A percentile compares a stretch with the other conserved stretches of the same genome.
phyloP scores from a whole-genome alignment of 2,329 filamentous ascomycete genomes.

The Trichoderma sp. region DNA sequence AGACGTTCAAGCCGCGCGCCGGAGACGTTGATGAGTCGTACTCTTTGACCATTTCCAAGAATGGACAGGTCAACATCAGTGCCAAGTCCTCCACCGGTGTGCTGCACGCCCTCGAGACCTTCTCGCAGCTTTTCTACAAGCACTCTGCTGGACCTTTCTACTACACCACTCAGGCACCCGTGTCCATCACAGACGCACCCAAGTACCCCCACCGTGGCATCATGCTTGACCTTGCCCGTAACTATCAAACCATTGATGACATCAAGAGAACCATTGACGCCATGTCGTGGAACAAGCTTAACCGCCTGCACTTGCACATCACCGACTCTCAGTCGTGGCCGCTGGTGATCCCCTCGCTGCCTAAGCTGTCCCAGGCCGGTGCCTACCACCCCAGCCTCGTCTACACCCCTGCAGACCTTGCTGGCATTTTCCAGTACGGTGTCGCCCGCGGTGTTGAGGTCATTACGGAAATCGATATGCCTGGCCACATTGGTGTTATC shows the following conservation, averaged over 20 bases:
- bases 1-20: slow-evolving; percentile 58
- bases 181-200: slow-evolving; percentile 68
- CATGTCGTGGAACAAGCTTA: slow-evolving; percentile 76
- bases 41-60: slow-evolving; percentile 56
- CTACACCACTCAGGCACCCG: slow-evolving; percentile 71
- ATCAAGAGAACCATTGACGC: slow-evolving; percentile 76
- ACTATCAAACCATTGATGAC: slow-evolving; percentile 64
- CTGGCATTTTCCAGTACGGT: slow-evolving; percentile 70
- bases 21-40: slow-evolving; percentile 76
- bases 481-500: slow-evolving; percentile 57
- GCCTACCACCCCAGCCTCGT: slow-evolving; percentile 67
- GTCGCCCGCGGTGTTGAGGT: slow-evolving; percentile 56
- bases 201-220: slow-evolving; percentile 77
- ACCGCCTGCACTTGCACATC: slow-evolving; percentile 75
- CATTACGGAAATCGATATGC: slow-evolving; percentile 62
- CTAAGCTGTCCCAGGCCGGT: slow-evolving; percentile 68
- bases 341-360: slow-evolving; percentile 70
- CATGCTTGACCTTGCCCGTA: slow-evolving; percentile 74
- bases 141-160: slow-evolving; percentile 56
- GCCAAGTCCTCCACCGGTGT: slow-evolving; percentile 67
- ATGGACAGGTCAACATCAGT: slow-evolving; percentile 60
- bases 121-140: slow-evolving; percentile 76
- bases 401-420: slow-evolving; percentile 66
- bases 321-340: slow-evolving; percentile 87
- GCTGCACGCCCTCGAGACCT: slow-evolving; percentile 68